Percentiles rank a stretch among this genome's conserved stretches.
These are phyloP conservation scores for Podaxis sp. DNA, from an alignment of 768 basidiomycete species.

Conservation along the genomic window DNA sequence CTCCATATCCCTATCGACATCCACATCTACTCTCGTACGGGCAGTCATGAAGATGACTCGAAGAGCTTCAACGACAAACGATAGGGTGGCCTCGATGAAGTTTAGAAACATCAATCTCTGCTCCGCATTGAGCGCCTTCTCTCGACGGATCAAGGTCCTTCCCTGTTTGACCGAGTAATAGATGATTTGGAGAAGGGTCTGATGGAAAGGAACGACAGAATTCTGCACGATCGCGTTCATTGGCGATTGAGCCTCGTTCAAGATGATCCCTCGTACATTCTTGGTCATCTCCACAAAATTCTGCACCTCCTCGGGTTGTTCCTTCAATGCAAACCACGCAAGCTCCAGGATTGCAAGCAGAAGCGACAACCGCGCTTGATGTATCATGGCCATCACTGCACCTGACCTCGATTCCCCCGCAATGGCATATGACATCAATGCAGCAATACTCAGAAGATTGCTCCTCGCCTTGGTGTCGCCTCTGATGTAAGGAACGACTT, in stretches of 20 bases:
- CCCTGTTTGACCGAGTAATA: conserved; percentile 73
- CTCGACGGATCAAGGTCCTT: conserved; percentile 41
- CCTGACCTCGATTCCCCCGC: conserved; percentile 68
- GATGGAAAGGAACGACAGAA: conserved; percentile 69
- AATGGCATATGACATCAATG: conserved; percentile 62
- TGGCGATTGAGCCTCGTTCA: conserved; percentile 73
- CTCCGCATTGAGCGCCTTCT: conserved; percentile 52
- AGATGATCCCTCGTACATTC: conserved; percentile 59
- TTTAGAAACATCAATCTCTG: conserved; percentile 56
- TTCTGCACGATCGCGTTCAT: conserved; percentile 66
- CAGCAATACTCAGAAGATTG: conserved; percentile 51
- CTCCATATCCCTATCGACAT: conserved; percentile 79
- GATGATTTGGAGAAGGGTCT: conserved; percentile 70
- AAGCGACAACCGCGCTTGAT: conserved; percentile 68
- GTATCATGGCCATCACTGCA: conserved; percentile 81
- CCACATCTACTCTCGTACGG: conserved; percentile 47
- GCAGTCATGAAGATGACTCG: conserved; percentile 65
- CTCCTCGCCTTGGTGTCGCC: conserved; percentile 53
- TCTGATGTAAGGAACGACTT: conserved; percentile 59
- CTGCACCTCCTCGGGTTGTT: conserved; percentile 48
- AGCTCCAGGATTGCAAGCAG: conserved; percentile 77
- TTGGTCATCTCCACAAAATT: conserved; percentile 59
- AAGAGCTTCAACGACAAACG: conserved; percentile 64
- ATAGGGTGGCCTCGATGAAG: conserved; percentile 58
- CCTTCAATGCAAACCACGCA: conserved; percentile 64